Evolutionary conservation across 179 eudicot genomes (phyloP), one percentile per base, ranked within the genome.

Genomic region (Monotropa hypopitys): DNA sequence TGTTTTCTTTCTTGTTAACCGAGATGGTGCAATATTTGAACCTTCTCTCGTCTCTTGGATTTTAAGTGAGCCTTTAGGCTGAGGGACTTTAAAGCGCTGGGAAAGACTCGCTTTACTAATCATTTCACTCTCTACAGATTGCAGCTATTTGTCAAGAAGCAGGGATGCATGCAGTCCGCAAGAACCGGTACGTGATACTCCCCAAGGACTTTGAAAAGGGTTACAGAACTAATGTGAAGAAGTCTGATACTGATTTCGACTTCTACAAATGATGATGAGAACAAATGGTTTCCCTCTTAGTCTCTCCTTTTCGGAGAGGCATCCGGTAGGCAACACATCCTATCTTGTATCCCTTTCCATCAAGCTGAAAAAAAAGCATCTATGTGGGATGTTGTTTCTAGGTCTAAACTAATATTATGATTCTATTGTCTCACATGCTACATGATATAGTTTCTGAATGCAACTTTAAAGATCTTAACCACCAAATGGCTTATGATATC

Each of bases 71-170:
- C 32, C 63, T 8, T 57, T 57, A 42, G 13, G 38, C 33, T 42
- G 23, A 5, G 5, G 21, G n/a, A 26, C 20, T 35, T 16, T 42
- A 16, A 61, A 45, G 21, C 6, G 13, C 26, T 15, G 32, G 35
- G 28, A 26, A 71, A 23, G 32, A 1, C 18, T 23, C 11, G 2
- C 35, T 46, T 70, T 70, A 28, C 5, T 33, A 26, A 12, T 50
- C 11, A 15, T 11, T 42, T 74, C 8, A 20, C 42, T 56, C 3
- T 61, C 18, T 80, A 79, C 89, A 91, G 98, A 93, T 93, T 74
- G 42, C 95, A 8, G 98, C 98, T 7, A 92, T 93, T 45, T 93
- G 94, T 83, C 98, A 93, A 86, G 97, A 93, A 84, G 98, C 98
- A 26, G 97, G 98, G 59, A 89, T 93, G 95, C 95, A 93, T 73